Evolutionary conservation across 305 asterid genomes (phyloP).

Genomic region (Plantago coronopus): DNA sequence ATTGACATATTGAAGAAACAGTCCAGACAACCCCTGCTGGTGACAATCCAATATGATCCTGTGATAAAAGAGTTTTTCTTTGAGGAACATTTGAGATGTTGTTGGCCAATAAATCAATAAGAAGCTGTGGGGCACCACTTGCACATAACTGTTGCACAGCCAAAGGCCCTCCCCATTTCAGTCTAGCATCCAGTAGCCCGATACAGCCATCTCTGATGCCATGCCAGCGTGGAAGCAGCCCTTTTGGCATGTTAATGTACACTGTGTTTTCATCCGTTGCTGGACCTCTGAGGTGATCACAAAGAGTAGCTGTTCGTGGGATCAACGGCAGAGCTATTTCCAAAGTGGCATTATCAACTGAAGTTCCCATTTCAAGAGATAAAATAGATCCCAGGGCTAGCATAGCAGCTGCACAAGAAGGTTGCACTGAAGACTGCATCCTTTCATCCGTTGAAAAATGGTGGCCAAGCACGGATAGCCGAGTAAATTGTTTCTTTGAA

Average conservation of each 20-base stretch:
- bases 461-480: constrained; percentile 79
- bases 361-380: constrained; percentile 73
- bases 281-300: constrained; percentile 75
- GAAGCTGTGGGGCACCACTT: constrained; percentile 91
- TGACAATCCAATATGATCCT: constrained; percentile 69
- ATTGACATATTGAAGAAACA: constrained; percentile 80
- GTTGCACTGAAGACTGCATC: constrained; percentile 62
- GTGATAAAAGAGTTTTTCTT: constrained; percentile 33
- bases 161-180: constrained; percentile 97
- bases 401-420: constrained; percentile 89
- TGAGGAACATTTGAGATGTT: constrained; percentile 43
- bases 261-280: constrained; percentile 45
- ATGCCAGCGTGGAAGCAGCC: constrained; percentile 78
- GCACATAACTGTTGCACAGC: constrained; percentile 98
- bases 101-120: constrained; percentile 76
- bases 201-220: constrained; percentile 91
- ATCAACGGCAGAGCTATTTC: constrained; percentile 94
- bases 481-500: constrained; percentile 75
- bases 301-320: constrained; percentile 89
- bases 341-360: constrained; percentile 57
- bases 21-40: constrained; percentile 92
- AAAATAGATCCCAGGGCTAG: constrained; percentile 91
- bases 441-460: constrained; percentile 78
- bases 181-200: constrained; percentile 82
- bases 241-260: constrained; percentile 37